phyloP scores from a whole-genome alignment of 179 eudicot genomes.

The Corrigiola litoralis region DNA sequence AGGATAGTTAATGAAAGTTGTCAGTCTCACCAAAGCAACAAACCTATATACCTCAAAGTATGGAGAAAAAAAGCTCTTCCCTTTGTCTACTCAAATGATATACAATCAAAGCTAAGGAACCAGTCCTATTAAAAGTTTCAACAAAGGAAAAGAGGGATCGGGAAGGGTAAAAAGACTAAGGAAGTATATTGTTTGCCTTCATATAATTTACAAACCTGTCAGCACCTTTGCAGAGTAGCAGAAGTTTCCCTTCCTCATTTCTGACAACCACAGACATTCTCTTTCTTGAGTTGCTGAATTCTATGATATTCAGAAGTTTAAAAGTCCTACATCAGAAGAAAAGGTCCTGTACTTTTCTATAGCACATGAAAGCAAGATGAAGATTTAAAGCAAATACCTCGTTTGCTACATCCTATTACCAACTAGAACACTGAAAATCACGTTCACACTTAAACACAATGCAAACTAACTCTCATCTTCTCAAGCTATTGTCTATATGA shows the following conservation, averaged over 20 bases:
- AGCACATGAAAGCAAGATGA: background rate
- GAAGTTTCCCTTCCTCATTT: slow-evolving; percentile 44
- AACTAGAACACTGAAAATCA: background rate
- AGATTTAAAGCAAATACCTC: background rate
- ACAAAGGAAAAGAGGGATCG: no score
- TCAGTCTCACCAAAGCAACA: background rate
- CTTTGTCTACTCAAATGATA: no score
- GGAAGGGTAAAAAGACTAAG: no score
- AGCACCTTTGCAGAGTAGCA: slow-evolving; percentile 67
- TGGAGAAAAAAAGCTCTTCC: background rate
- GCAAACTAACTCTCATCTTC: background rate
- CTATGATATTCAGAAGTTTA: slow-evolving; percentile 44
- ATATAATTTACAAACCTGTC: slow-evolving; percentile 70
- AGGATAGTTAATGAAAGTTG: background rate
- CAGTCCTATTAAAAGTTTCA: no score
- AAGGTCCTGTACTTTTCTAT: background rate
- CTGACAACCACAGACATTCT: slow-evolving; percentile 61
- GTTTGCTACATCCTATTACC: background rate
- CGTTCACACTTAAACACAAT: background rate
- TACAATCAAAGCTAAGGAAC: no score
- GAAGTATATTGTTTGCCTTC: no score
- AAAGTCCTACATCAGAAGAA: slow-evolving; percentile 33
- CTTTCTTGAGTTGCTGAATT: slow-evolving; percentile 62
- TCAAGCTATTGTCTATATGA: no score
- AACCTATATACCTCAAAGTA: background rate